phyloP scores from a whole-genome alignment of 2,329 filamentous ascomycete species.

The Cytospora paraplurivora region DNA sequence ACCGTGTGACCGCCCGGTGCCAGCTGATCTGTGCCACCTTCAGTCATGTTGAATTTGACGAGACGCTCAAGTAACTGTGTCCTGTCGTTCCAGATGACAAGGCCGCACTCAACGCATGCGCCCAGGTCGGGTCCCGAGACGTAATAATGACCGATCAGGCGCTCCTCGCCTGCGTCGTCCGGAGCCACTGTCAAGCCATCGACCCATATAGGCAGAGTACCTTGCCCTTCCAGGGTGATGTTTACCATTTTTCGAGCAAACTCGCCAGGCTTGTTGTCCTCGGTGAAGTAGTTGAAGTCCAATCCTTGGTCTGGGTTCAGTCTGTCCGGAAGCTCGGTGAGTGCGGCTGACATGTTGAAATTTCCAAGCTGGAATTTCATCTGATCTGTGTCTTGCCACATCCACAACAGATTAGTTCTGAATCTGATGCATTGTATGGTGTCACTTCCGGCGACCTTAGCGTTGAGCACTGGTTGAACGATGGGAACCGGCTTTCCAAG shows the following conservation, averaged over 20 bases:
- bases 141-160: conserved; percentile 21
- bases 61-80: conserved; percentile 16
- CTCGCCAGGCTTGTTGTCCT: conserved; percentile 11
- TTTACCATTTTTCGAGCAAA: conserved; percentile 24
- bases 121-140: conserved; percentile 14
- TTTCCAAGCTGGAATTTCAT: conserved; percentile 26
- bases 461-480: conserved; percentile 19
- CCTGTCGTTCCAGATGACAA: conserved; percentile 23
- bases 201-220: conserved; percentile 23
- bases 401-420: conserved; percentile 24
- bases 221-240: conserved; percentile 12
- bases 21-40: neutral
- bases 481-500: conserved; percentile 19
- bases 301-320: conserved; percentile 22
- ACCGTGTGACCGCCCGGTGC: conserved; percentile 22
- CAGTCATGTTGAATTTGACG: conserved; percentile 8
- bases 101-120: conserved; percentile 17
- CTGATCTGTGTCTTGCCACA: conserved; percentile 29
- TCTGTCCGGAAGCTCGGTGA: conserved; percentile 17
- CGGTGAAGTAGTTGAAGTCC: conserved; percentile 22
- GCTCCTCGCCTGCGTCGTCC: conserved; percentile 15
- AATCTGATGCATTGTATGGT: conserved; percentile 26
- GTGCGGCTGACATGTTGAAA: conserved; percentile 27
- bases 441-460: conserved; percentile 26
- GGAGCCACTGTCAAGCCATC: conserved; percentile 23